A percentile compares a stretch with the other conserved stretches of the same genome.
Conservation (phyloP, 169 alveolate genomes). For the Plasmodium knowlesi region DNA sequence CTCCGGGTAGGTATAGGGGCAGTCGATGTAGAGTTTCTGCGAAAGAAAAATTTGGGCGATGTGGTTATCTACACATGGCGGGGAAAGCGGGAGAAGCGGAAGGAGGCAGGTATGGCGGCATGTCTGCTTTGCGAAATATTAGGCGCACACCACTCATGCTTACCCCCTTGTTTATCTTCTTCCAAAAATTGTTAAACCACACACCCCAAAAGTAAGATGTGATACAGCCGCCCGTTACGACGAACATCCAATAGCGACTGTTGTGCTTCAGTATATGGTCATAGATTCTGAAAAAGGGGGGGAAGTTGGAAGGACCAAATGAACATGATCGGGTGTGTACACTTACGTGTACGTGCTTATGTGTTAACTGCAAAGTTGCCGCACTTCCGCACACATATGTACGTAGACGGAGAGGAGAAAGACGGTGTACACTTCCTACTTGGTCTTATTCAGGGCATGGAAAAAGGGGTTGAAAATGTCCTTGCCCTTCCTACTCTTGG, state of each 20-base stretch:
- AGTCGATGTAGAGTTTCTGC: slow-evolving; percentile 67
- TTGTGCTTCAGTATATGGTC: slow-evolving; percentile 66
- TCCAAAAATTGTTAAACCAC: slow-evolving; percentile 69
- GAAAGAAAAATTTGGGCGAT: background rate
- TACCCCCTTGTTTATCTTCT: slow-evolving; percentile 71
- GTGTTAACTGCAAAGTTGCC: background rate
- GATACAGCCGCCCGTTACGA: slow-evolving; percentile 55
- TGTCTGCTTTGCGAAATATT: background rate
- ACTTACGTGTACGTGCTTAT: background rate
- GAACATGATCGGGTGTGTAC: background rate
- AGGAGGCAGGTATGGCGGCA: background rate
- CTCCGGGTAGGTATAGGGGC: slow-evolving; percentile 71
- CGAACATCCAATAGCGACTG: slow-evolving; percentile 68
- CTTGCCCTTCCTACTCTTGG: slow-evolving; percentile 67
- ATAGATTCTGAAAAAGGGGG: slow-evolving; percentile 39
- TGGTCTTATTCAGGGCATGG: slow-evolving; percentile 51
- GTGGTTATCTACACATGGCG: background rate
- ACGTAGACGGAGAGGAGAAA: background rate
- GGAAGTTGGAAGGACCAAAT: background rate
- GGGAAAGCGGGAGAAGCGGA: background rate
- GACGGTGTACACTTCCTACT: background rate
- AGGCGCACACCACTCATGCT: background rate
- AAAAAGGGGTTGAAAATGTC: slow-evolving; percentile 74
- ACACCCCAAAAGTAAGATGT: slow-evolving; percentile 74
- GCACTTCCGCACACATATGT: background rate